phyloP scores from a whole-genome alignment of 2,329 filamentous ascomycete species.

The Claviceps paspali region DNA sequence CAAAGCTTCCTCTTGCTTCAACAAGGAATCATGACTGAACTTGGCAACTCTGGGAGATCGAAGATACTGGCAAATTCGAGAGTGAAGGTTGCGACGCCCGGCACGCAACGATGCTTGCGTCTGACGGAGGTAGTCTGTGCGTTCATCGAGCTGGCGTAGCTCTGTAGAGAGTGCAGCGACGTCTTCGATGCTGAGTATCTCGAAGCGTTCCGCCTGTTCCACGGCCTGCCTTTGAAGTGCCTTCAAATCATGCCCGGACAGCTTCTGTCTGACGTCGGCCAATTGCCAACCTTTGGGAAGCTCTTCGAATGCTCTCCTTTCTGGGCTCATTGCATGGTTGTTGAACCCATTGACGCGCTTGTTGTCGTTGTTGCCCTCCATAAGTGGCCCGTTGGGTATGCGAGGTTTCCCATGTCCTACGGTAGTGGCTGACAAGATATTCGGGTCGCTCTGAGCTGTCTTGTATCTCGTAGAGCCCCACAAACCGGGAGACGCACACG shows the following conservation, averaged over 20 bases:
- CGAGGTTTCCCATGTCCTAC: slow-evolving; percentile 4
- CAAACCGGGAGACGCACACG: slow-evolving; percentile 26
- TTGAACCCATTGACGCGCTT: neutral
- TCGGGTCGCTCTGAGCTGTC: slow-evolving; percentile 1
- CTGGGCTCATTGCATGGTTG: slow-evolving; percentile 32
- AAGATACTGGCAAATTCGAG: slow-evolving; percentile 62
- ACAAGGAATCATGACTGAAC: slow-evolving; percentile 59
- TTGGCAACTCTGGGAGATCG: slow-evolving; percentile 54
- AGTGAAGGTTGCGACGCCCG: slow-evolving; percentile 63
- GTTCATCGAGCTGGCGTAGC: slow-evolving; percentile 59
- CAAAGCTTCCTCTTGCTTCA: slow-evolving; percentile 68
- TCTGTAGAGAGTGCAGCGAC: slow-evolving; percentile 56
- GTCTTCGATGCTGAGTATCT: slow-evolving; percentile 46
- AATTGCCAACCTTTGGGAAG: slow-evolving; percentile 44
- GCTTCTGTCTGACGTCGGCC: slow-evolving; percentile 31
- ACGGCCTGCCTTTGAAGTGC: slow-evolving; percentile 44
- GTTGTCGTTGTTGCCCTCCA: slow-evolving; percentile 22
- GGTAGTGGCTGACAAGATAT: slow-evolving; percentile 4
- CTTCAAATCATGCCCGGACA: slow-evolving; percentile 33
- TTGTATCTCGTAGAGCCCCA: slow-evolving; percentile 21
- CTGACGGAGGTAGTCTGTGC: slow-evolving; percentile 61
- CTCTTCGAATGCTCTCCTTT: slow-evolving; percentile 42
- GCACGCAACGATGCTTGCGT: slow-evolving; percentile 61
- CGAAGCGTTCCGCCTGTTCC: slow-evolving; percentile 46
- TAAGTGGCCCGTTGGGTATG: slow-evolving; percentile 15